Conservation (phyloP, 495 filamentous ascomycete genomes). For the Annulohypoxylon nitens region DNA sequence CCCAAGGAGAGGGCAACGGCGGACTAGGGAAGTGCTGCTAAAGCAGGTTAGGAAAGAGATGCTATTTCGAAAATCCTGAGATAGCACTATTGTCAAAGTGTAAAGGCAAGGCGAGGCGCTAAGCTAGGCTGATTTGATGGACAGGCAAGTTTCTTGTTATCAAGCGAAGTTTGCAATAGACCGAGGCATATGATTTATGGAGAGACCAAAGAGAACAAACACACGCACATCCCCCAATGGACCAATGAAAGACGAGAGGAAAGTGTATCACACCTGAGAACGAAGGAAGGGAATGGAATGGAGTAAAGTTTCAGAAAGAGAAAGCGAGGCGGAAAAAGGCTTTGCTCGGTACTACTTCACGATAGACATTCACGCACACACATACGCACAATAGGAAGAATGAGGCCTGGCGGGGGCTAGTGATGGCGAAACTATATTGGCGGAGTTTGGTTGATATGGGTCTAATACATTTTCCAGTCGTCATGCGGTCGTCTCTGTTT, state of each 20-base stretch:
- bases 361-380: slow-evolving; percentile 44
- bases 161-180: slow-evolving; percentile 47
- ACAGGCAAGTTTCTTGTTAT: slow-evolving; percentile 35
- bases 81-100: slow-evolving; percentile 7
- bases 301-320: slow-evolving; percentile 36
- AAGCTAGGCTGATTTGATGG: slow-evolving; percentile 24
- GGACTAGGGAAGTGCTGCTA: slow-evolving; percentile 89
- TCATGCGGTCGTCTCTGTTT: slow-evolving; percentile 16
- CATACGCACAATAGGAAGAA: slow-evolving; percentile 40
- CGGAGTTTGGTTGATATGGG: slow-evolving; percentile 55
- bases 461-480: slow-evolving; percentile 51
- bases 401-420: slow-evolving; percentile 40
- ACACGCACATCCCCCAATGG: slow-evolving; percentile 10
- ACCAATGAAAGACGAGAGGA: slow-evolving; percentile 25
- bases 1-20: slow-evolving; percentile 66
- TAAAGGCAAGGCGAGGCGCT: slow-evolving; percentile 32
- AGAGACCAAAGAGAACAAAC: slow-evolving; percentile 15
- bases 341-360: slow-evolving; percentile 27
- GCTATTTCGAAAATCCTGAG: slow-evolving; percentile 13
- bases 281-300: slow-evolving; percentile 19
- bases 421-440: slow-evolving; percentile 48
- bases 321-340: neutral
- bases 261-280: slow-evolving; percentile 39
- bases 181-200: slow-evolving; percentile 47
- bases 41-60: slow-evolving; percentile 28